Conservation (phyloP, 192 early-diverging fungal species). For the Phycomyces nitens region DNA sequence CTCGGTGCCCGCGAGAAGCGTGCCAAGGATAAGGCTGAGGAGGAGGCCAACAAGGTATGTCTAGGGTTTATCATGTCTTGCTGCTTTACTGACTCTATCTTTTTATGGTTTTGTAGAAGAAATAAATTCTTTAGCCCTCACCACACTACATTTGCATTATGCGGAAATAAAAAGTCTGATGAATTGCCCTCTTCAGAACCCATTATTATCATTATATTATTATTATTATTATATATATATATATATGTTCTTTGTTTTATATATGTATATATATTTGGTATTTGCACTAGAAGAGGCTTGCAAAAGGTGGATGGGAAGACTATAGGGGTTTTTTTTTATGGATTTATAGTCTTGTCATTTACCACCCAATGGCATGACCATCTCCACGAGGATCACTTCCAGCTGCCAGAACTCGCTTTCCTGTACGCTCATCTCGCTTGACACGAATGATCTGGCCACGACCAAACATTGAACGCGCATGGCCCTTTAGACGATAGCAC, state of each 20-base stretch:
- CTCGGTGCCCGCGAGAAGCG: conserved; percentile 77
- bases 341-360: no score
- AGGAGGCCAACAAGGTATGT: conserved; percentile 76
- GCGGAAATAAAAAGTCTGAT: conserved; percentile 1
- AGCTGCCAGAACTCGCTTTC: conserved; percentile 42
- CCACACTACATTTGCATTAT: background rate
- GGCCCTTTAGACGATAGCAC: conserved; percentile 41
- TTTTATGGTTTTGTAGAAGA: conserved; percentile 23
- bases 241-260: background rate
- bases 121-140: conserved; percentile 15
- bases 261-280: background rate
- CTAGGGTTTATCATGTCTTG: conserved; percentile 11
- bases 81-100: background rate
- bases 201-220: background rate
- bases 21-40: conserved; percentile 78
- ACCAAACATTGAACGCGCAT: conserved; percentile 59
- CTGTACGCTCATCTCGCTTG: conserved; percentile 33
- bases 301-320: no score
- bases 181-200: background rate
- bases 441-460: conserved; percentile 69
- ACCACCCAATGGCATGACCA: conserved; percentile 55
- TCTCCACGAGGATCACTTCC: conserved; percentile 60
- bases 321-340: no score
- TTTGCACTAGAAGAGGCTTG: no score
- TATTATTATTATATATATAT: background rate